Conservation (phyloP, 257 asterid species). For the Solanum commersonii region DNA sequence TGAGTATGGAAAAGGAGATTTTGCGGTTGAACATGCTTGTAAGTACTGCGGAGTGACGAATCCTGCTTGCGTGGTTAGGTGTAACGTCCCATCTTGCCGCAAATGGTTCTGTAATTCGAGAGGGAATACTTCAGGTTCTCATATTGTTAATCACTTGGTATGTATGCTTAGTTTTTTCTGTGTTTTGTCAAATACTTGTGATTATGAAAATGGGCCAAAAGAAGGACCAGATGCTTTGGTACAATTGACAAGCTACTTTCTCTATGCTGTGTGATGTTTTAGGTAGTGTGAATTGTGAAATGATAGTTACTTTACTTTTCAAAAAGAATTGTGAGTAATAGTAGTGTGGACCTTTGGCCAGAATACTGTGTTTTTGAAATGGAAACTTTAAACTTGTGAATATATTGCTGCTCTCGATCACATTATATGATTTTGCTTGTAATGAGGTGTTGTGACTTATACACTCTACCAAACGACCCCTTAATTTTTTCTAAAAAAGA, state of each 20-base stretch:
- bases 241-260: neutral
- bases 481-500: neutral
- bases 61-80: slow-evolving; percentile 93
- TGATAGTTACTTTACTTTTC: neutral
- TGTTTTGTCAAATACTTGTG: neutral
- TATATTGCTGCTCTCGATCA: neutral
- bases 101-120: slow-evolving; percentile 98
- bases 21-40: slow-evolving; percentile 81
- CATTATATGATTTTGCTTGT: neutral
- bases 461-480: too few species aligned
- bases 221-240: neutral
- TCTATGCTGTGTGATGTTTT: neutral
- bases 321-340: neutral
- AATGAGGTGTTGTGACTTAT: neutral
- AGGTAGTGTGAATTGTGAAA: neutral
- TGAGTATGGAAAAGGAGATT: slow-evolving; percentile 85
- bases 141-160: slow-evolving; percentile 94
- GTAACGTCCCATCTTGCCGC: slow-evolving; percentile 93
- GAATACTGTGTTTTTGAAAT: neutral
- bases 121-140: slow-evolving; percentile 98
- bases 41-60: slow-evolving; percentile 87
- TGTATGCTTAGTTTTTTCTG: slow-evolving; percentile 10
- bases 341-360: neutral
- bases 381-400: neutral
- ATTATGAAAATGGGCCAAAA: neutral